A percentile compares a stretch with the other conserved stretches of the same genome.
Conservation (phyloP, 306 rosid species). For the Dalbergia oliveri region DNA sequence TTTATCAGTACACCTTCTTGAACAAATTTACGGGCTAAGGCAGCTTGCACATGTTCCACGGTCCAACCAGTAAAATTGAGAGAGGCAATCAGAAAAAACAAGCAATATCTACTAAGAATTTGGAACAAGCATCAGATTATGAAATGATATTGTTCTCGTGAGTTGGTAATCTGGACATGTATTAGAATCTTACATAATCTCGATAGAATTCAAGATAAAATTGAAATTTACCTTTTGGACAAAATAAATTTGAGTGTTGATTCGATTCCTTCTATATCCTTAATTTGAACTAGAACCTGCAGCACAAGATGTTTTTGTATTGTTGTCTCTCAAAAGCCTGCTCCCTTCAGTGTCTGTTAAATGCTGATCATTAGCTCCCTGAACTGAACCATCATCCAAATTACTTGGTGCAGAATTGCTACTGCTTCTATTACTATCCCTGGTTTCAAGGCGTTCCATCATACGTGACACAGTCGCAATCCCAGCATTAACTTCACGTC, state of each 20-base stretch:
- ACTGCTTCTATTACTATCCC: constrained; percentile 61
- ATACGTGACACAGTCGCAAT: constrained; percentile 84
- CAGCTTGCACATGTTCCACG: background rate
- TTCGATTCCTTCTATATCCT: constrained; percentile 49
- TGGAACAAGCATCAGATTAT: background rate
- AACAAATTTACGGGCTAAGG: background rate
- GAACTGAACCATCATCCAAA: constrained; percentile 58
- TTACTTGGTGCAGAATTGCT: constrained; percentile 59
- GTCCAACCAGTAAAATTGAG: background rate
- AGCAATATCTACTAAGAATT: constrained; percentile 3
- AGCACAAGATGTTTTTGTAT: constrained; percentile 59
- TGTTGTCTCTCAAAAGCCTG: constrained; percentile 53
- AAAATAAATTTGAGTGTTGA: constrained; percentile 52
- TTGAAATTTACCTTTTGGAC: constrained; percentile 54
- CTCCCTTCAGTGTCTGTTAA: constrained; percentile 58
- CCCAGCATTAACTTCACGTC: constrained; percentile 84
- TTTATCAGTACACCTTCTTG: constrained; percentile 19
- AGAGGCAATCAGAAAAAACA: constrained; percentile 22
- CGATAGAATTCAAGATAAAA: constrained; percentile 25
- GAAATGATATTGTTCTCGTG: constrained; percentile 10
- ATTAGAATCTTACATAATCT: too few relatives aligned
- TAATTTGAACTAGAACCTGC: constrained; percentile 87
- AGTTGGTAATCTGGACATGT: background rate
- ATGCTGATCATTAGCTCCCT: constrained; percentile 55
- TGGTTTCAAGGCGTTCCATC: constrained; percentile 93